Evolutionary conservation across 805 yeast species (phyloP), one percentile per base, ranked within the genome.

Genomic region (Ogataea allantospora): DNA sequence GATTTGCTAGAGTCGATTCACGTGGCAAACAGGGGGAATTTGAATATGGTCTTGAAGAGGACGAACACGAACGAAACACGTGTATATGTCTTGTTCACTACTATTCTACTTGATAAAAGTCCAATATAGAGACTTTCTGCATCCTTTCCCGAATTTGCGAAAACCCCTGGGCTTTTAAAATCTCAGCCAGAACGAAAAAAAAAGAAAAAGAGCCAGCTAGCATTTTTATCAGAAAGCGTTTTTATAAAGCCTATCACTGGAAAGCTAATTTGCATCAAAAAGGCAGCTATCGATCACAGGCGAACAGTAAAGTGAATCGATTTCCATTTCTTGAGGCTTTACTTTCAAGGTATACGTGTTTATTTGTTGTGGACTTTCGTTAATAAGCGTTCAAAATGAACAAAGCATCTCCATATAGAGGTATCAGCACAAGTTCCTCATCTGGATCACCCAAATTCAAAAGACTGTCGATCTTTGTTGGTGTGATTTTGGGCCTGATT

Each of bases 401-500:
- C 42, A 44, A 44, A 18, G 19, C 51, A 14, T 48, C 54, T 10
- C 52, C 55, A 19, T 51, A 51, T 35, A 47, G 56, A 46, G 56
- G 56, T 18, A 51, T 51, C 16, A 41, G 48, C 18, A 44, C 52
- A 5, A 35, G 47, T 4, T 38, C 39, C 7, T 27, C 43, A 15
- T 18, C 49, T 8, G 18, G 46, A 6, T 31, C 48, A 7, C 42
- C 54, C 6, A 47, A 48, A 19, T 58, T 56, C 34, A 55, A 50
- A 37, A 43, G 38, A 28, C 27, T 53, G 10, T 56, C 63, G 7
- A 46, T 59, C 8, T 21, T 51, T 7, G 44, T 52, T 11, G 64
- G 64, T 15, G 23, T 57, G 19, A 13, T 53, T 7, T 15, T 59
- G 5, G 64, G 62, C 3, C 50, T 57, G 19, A 5, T 57, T 13